Evolutionary conservation across 2,329 filamentous ascomycete species (phyloP).

Genomic region (Dothideomycetes sp.): DNA sequence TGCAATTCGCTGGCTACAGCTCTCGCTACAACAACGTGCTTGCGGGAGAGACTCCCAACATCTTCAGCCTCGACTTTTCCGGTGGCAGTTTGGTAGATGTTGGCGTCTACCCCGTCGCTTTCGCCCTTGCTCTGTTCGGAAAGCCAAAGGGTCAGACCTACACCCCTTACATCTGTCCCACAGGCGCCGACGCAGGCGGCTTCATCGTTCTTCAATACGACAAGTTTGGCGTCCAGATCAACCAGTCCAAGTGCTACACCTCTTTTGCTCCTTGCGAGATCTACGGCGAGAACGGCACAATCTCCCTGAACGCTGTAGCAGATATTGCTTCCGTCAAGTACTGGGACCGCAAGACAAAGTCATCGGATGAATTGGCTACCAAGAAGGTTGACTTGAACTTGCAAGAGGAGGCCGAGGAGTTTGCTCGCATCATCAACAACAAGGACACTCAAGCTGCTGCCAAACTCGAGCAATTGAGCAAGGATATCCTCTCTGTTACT

Average conservation of each 20-base stretch:
- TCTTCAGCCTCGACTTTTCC: slow-evolving; percentile 39
- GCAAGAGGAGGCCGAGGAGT: slow-evolving; percentile 39
- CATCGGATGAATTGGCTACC: slow-evolving; percentile 31
- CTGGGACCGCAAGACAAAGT: slow-evolving; percentile 36
- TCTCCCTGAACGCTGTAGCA: slow-evolving; percentile 36
- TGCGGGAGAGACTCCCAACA: slow-evolving; percentile 37
- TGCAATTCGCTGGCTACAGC: slow-evolving; percentile 38
- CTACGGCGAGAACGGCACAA: slow-evolving; percentile 39
- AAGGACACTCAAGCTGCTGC: slow-evolving; percentile 30
- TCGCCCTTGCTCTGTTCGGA: slow-evolving; percentile 41
- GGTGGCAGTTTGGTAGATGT: slow-evolving; percentile 41
- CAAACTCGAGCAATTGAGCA: slow-evolving; percentile 33
- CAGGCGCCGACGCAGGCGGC: slow-evolving; percentile 40
- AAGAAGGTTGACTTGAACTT: slow-evolving; percentile 36
- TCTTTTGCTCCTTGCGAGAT: slow-evolving; percentile 38
- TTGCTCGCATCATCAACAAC: slow-evolving; percentile 35
- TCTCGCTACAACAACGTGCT: slow-evolving; percentile 40
- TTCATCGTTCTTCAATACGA: slow-evolving; percentile 36
- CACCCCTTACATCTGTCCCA: slow-evolving; percentile 34
- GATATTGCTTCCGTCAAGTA: slow-evolving; percentile 36
- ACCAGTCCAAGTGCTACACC: slow-evolving; percentile 36
- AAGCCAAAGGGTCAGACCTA: slow-evolving; percentile 33
- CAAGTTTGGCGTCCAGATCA: slow-evolving; percentile 35
- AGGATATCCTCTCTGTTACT: slow-evolving; percentile 34
- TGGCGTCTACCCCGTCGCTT: slow-evolving; percentile 40